Evolutionary conservation across 768 basidiomycete species (phyloP).

Genomic region (Tricholomella constricta): DNA sequence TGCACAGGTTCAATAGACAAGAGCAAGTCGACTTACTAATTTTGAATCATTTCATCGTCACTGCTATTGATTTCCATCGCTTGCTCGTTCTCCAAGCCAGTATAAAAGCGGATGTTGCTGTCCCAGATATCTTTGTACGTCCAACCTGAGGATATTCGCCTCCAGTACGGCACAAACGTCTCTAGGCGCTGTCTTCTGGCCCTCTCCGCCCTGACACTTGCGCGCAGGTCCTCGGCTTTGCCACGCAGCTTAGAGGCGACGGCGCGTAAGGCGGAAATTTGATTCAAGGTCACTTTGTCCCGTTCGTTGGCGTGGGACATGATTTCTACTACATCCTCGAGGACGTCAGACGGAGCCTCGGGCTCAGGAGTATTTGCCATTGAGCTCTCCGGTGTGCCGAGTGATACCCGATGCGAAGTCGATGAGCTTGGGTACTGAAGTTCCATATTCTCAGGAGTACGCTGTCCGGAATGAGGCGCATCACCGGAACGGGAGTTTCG

Average conservation of each 20-base stretch:
- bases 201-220: constrained; percentile 15
- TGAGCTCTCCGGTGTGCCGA: constrained; percentile 22
- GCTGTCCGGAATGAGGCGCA: not conserved
- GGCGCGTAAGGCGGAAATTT: constrained; percentile 7
- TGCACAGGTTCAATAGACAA: not conserved
- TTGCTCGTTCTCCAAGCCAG: not conserved
- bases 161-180: constrained; percentile 18
- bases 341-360: constrained; percentile 13
- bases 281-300: constrained; percentile 8
- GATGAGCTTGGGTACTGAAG: not conserved
- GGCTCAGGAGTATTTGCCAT: constrained; percentile 12
- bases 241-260: constrained; percentile 8
- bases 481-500: not conserved
- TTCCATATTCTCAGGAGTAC: not conserved
- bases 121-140: constrained; percentile 21
- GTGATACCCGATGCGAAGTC: constrained; percentile 1
- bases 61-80: constrained; percentile 16
- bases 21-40: not conserved
- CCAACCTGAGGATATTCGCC: constrained; percentile 11
- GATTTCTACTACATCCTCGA: constrained; percentile 14
- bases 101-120: constrained; percentile 9
- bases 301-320: constrained; percentile 16
- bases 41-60: constrained; percentile 12
- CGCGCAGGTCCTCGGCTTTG: constrained; percentile 10
- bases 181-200: constrained; percentile 17